Percentiles rank a stretch among this genome's conserved stretches.
phyloP scores from a whole-genome alignment of 2,329 filamentous ascomycete species.

The Paraphoma chrysanthemicola region DNA sequence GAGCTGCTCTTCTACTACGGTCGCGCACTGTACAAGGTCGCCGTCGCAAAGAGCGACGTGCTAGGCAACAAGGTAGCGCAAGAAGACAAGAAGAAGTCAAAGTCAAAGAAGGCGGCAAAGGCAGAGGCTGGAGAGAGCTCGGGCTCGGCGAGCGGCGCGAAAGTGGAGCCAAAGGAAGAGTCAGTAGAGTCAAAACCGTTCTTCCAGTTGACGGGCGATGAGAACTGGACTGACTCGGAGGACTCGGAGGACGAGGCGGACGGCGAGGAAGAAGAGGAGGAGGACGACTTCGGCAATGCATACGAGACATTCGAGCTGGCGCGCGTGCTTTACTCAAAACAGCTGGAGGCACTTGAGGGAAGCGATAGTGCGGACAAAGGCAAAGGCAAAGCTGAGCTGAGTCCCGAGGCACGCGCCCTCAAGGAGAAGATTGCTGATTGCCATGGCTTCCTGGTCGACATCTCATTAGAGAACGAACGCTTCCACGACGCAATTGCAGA shows the following conservation, averaged over 20 bases:
- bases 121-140: slow-evolving; percentile 46
- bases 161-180: slow-evolving; percentile 54
- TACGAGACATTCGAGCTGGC: slow-evolving; percentile 70
- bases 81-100: slow-evolving; percentile 60
- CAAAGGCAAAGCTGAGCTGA: slow-evolving; percentile 55
- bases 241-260: slow-evolving; percentile 69
- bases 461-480: slow-evolving; percentile 94
- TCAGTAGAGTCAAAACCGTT: slow-evolving; percentile 72
- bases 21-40: slow-evolving; percentile 90
- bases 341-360: slow-evolving; percentile 55
- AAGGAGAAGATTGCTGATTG: slow-evolving; percentile 91
- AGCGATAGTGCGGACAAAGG: slow-evolving; percentile 49
- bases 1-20: slow-evolving; percentile 96
- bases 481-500: slow-evolving; percentile 89
- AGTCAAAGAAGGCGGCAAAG: slow-evolving; percentile 56
- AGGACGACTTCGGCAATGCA: slow-evolving; percentile 69
- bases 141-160: slow-evolving; percentile 32
- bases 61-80: slow-evolving; percentile 79
- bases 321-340: slow-evolving; percentile 65
- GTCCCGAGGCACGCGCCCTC: slow-evolving; percentile 38
- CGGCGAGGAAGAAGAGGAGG: slow-evolving; percentile 58
- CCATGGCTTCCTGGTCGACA: slow-evolving; percentile 92
- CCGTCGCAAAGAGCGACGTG: slow-evolving; percentile 92
- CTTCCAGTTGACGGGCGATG: slow-evolving; percentile 93
- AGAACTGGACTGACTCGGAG: slow-evolving; percentile 82